A percentile compares a stretch with the other conserved stretches of the same genome.
Evolutionary conservation across 164 flowering plant genomes (phyloP).

Genomic region (Aristolochia contorta): DNA sequence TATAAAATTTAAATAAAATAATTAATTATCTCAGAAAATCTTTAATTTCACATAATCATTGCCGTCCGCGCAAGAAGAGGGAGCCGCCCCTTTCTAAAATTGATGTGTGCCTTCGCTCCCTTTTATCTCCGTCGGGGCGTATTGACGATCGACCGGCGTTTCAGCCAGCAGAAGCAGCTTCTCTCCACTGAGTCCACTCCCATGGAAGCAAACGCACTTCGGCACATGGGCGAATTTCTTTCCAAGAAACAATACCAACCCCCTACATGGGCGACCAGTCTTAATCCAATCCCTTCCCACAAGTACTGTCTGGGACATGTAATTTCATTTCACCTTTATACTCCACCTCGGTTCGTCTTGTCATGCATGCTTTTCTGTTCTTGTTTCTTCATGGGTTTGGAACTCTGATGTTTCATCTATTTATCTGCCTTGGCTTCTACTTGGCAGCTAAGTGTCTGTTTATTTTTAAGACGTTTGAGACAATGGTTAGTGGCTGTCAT

Average conservation of each 20-base stretch:
- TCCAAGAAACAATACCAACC: conserved; percentile 45
- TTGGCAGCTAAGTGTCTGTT: no score
- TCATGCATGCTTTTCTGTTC: no score
- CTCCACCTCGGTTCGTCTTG: conserved; percentile 1
- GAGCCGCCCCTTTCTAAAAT: no score
- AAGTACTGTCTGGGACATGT: conserved; percentile 71
- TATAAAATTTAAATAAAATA: no score
- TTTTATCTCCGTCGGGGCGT: background rate
- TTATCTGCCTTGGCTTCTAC: background rate
- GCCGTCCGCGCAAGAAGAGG: no score
- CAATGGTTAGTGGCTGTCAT: no score
- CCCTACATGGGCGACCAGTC: conserved; percentile 82
- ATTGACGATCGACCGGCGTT: no score
- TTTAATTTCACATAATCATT: no score
- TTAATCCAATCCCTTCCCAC: conserved; percentile 61
- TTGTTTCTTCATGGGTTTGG: background rate
- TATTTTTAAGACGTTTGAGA: no score
- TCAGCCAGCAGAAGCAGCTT: background rate
- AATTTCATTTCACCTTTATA: background rate
- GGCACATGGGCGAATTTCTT: conserved; percentile 26
- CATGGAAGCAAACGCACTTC: background rate
- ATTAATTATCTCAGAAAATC: no score
- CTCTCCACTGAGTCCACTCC: background rate
- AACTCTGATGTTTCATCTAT: background rate
- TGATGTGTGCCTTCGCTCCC: background rate